These are phyloP conservation scores for Tylopilus balloui DNA, from an alignment of 768 basidiomycete species.

Conservation along the genomic window DNA sequence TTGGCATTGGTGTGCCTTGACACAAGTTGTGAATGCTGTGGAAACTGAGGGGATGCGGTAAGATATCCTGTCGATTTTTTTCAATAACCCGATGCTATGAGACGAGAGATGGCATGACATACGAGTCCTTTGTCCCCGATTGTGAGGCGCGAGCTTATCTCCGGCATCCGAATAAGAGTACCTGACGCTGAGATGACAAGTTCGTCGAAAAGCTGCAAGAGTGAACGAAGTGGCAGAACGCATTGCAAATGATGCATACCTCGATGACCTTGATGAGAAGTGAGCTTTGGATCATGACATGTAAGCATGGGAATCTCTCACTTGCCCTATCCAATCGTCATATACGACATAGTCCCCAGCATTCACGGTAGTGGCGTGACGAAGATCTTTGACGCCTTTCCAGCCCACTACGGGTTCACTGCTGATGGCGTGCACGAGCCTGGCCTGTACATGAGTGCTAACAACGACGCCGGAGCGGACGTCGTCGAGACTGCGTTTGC, in stretches of 20 bases:
- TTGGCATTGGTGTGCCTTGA: conserved; percentile 40
- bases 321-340: conserved; percentile 89
- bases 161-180: conserved; percentile 68
- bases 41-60: conserved; percentile 50
- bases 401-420: conserved; percentile 56
- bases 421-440: conserved; percentile 72
- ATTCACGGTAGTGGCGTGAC: conserved; percentile 55
- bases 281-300: conserved; percentile 7
- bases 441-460: conserved; percentile 56
- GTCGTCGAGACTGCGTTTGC: conserved; percentile 74
- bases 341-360: conserved; percentile 79
- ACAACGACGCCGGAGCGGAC: conserved; percentile 72
- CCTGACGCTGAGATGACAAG: conserved; percentile 65
- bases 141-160: conserved; percentile 68
- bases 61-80: conserved; percentile 50
- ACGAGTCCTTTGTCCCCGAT: conserved; percentile 78
- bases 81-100: conserved; percentile 2
- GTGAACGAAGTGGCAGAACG: conserved; percentile 11
- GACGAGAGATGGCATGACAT: conserved; percentile 23
- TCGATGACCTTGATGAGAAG: conserved; percentile 57
- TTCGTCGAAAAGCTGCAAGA: conserved; percentile 74
- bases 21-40: conserved; percentile 46
- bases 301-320: conserved; percentile 33
- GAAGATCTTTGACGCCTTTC: conserved; percentile 56
- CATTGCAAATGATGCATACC: conserved; percentile 40